Evolutionary conservation across 164 flowering plant species (phyloP), one percentile per base, ranked within the genome.

Genomic region (Aristolochia californica): DNA sequence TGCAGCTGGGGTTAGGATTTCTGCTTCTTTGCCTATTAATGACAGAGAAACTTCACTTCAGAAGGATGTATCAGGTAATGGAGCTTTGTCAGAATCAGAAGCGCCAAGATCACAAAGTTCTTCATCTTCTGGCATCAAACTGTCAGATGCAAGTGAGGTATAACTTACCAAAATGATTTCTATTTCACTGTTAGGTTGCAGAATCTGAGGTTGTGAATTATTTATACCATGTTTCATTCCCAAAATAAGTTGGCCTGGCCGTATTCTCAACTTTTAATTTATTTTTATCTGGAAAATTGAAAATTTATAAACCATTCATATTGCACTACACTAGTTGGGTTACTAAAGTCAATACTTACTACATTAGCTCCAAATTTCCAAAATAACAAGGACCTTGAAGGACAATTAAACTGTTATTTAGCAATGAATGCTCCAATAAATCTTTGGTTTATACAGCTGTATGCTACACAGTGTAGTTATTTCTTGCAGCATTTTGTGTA

Each of bases 1-100:
- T 12, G 68, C 85, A 17, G 48, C 71, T 22, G 84, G 84, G 47
- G 95, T 88, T 52, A 74, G 70, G 53, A 28, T 91, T 57, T 55
- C 52, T 43, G 76, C 74, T 43, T 71, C 80, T 5, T 62, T 61
- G 18, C 55, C 74, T 16, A 72, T 64, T 53, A 49, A 59, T 8
- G 56, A 24, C 47, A 48, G 53, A 45, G 66, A 63, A 34, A 50
- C 58, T 48, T 48, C 57, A 17, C 61, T 59, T 59, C 59, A 25
- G 30, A 68, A 61, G 51, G 70, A 71, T 56, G 26, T 51, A 57
- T 65, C 77, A 49, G 66, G 64, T 48, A 64, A 66, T 66, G 70
- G 62, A 52, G 40, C 55, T 58, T 68, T 74, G 58, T 22, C 76
- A 1, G 40, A 45, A 26, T 40, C 43, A 61, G 72, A 56, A 62